Evolutionary conservation across 2,329 filamentous ascomycete species (phyloP).

Genomic region (Penicillium sp.): DNA sequence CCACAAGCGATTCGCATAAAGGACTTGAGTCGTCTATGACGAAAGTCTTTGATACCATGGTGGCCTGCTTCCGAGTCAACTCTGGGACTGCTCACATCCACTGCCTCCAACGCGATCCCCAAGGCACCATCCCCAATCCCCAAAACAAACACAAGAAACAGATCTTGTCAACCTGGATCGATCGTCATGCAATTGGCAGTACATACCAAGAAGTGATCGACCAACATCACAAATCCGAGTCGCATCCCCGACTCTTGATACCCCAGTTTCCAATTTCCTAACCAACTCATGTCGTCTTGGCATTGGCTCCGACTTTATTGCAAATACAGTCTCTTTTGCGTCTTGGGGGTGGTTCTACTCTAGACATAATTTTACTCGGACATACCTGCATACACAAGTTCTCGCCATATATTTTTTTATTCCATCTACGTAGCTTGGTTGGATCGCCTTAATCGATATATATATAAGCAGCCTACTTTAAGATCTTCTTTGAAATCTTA

Average conservation of each 20-base stretch:
- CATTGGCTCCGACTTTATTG: conserved; percentile 9
- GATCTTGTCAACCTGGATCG: conserved; percentile 3
- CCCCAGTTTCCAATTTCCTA: conserved; percentile 20
- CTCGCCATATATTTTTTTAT: not conserved
- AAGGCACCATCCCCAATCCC: not conserved
- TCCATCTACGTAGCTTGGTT: not conserved
- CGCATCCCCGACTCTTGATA: conserved; percentile 32
- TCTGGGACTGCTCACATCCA: not conserved
- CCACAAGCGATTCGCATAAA: conserved; percentile 90
- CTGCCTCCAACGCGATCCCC: not conserved
- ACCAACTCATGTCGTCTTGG: conserved; percentile 6
- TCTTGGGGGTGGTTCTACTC: conserved; percentile 4
- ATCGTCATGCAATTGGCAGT: conserved; percentile 5
- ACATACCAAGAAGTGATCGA: conserved; percentile 10
- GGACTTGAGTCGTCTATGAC: not conserved
- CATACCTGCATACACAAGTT: conserved; percentile 1
- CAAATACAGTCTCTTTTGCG: conserved; percentile 10
- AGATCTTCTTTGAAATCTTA: too few species aligned
- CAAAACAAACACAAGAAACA: conserved; percentile 1
- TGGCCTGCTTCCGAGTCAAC: not conserved
- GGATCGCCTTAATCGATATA: not conserved
- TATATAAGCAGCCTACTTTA: too few species aligned
- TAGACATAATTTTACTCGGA: conserved; percentile 4
- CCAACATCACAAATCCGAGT: conserved; percentile 20
- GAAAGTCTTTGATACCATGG: not conserved